Evolutionary conservation across 2,329 filamentous ascomycete genomes (phyloP).

Genomic region (Pseudogymnoascus sp.): DNA sequence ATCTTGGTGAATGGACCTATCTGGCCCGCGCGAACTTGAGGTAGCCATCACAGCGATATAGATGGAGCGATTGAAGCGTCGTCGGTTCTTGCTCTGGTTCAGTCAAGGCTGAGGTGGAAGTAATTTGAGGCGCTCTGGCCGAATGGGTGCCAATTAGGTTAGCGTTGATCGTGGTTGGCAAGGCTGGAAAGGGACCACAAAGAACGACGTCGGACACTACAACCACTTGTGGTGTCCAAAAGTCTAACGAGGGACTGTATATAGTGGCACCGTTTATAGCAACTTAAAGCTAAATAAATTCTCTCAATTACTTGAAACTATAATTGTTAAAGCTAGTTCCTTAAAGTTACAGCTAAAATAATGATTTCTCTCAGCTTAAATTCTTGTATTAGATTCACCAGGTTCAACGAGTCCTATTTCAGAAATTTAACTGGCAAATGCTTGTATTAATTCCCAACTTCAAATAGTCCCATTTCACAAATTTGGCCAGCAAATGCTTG

Average conservation of each 20-base stretch:
- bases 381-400: no score
- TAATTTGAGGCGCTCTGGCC: slow-evolving; percentile 2
- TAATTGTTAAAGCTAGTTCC: no score
- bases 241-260: no score
- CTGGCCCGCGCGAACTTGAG: slow-evolving; percentile 35
- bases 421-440: no score
- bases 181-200: slow-evolving; percentile 5
- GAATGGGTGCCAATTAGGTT: background rate
- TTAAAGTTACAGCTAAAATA: no score
- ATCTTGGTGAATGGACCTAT: slow-evolving; percentile 73
- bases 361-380: no score
- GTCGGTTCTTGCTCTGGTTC: background rate
- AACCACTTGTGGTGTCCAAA: background rate
- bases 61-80: background rate
- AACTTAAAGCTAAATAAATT: background rate
- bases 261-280: no score
- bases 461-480: no score
- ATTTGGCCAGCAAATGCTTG: no score
- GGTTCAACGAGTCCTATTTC: no score
- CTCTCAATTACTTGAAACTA: no score
- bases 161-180: background rate
- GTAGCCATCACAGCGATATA: slow-evolving; percentile 31
- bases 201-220: background rate
- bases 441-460: no score
- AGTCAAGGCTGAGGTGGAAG: slow-evolving; percentile 4